These are phyloP conservation scores for Barbarea vulgaris DNA, from an alignment of 345 rosid species.

Conservation along the genomic window DNA sequence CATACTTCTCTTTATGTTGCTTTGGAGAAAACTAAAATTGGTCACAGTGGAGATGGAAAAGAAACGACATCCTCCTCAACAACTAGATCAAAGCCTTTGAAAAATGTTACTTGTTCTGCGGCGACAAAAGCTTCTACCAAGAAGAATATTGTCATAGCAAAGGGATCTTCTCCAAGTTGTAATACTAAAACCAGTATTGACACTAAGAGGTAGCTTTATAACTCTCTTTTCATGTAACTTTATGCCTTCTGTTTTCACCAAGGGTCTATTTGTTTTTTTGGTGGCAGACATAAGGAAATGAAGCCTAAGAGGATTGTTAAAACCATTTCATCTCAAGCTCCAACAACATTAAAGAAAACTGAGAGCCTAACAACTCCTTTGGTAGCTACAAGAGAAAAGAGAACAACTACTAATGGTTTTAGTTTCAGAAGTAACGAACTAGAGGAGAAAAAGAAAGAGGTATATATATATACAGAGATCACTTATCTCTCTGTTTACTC, in stretches of 20 bases:
- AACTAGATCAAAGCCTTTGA: constrained; percentile 10
- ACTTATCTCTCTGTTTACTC: constrained; percentile 14
- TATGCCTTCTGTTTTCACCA: background rate
- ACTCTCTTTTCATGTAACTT: background rate
- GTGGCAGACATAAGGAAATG: constrained; percentile 52
- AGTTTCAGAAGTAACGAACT: constrained; percentile 57
- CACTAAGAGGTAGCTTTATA: constrained; percentile 51
- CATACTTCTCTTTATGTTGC: constrained; percentile 15
- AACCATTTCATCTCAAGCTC: constrained; percentile 45
- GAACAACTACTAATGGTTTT: constrained; percentile 46
- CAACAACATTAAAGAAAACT: constrained; percentile 43
- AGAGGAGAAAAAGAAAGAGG: constrained; percentile 75
- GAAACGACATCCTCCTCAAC: background rate
- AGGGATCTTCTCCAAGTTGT: constrained; percentile 49
- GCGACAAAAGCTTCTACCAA: constrained; percentile 18
- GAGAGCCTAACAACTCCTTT: constrained; percentile 42
- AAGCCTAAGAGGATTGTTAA: constrained; percentile 44
- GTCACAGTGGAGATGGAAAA: background rate
- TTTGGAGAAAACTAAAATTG: constrained; percentile 7
- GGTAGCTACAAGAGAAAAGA: constrained; percentile 44
- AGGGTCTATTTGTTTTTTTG: constrained; percentile 30
- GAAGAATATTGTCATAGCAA: constrained; percentile 41
- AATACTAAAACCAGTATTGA: constrained; percentile 43
- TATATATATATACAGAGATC: constrained; percentile 37
- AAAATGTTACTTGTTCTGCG: background rate